Conservation (phyloP, 31 red algal species). For the Endocladia muricata region DNA sequence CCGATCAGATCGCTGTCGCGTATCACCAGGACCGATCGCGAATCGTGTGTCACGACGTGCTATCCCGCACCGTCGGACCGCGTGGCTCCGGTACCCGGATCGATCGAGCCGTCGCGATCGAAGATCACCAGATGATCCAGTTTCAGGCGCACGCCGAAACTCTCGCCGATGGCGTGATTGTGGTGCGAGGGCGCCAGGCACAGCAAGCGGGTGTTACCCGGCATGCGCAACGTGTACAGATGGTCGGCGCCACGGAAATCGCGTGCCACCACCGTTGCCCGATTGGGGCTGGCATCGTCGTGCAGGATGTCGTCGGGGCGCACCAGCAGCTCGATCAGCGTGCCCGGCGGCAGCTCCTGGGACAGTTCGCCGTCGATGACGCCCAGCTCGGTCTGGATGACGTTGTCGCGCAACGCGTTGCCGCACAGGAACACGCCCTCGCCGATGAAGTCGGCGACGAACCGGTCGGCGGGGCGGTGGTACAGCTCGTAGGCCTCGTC, state of each 20-base stretch:
- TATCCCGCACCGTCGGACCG: too few relatives aligned
- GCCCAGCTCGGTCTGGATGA: not conserved
- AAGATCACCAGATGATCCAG: too few relatives aligned
- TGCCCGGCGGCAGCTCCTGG: not conserved
- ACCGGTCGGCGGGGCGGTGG: slow-evolving; percentile 24
- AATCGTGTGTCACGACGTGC: too few relatives aligned
- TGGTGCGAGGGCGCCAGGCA: too few relatives aligned
- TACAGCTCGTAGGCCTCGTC: slow-evolving; percentile 40
- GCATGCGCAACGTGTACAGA: not conserved
- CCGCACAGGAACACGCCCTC: not conserved
- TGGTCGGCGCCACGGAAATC: not conserved
- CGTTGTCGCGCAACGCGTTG: not conserved
- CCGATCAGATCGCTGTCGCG: too few relatives aligned
- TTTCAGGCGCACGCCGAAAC: too few relatives aligned
- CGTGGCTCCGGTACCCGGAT: too few relatives aligned
- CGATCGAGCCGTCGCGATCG: too few relatives aligned
- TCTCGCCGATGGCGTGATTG: too few relatives aligned
- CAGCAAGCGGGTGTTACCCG: not conserved
- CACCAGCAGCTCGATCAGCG: not conserved
- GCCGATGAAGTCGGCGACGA: slow-evolving; percentile 53
- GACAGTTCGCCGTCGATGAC: not conserved
- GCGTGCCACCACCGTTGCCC: not conserved
- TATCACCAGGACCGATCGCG: too few relatives aligned
- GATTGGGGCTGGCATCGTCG: not conserved
- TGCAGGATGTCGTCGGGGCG: not conserved